Evolutionary conservation across 495 filamentous ascomycete species (phyloP), one percentile per base, ranked within the genome.

Genomic region (Astrothelium subdiscretum): DNA sequence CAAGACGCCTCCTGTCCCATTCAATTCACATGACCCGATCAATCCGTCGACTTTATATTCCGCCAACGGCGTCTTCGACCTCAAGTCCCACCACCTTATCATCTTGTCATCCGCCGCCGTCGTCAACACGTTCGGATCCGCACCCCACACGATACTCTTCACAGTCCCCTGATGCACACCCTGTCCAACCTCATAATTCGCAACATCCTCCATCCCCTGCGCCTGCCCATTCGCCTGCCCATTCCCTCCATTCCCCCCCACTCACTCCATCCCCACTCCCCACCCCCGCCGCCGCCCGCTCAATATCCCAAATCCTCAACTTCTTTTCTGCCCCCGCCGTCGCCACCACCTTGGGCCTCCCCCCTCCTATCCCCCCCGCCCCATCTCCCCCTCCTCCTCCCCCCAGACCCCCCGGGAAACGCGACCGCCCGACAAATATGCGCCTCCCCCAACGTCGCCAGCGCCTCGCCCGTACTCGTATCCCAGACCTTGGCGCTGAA

Each of bases 401-500:
- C 6, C 35, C 35, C 15, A 6, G 35, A 20, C 43, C 3, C 8
- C n/a, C 43, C 77, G 27, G 92, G 89, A 66, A 97, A 96, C 11
- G 92, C 91, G 32, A 96, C 85, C 6, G 95, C 89, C 59, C 94
- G 90, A 63, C 96, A 92, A 66, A 98, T 96, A 73, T 97, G 95
- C 60, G 89, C 81, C 74, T 97, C 95, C 67, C 90, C 84, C 27
- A 98, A 83, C 5, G 91, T 89, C 71, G 87, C 88, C 31, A 96
- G 81, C 43, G 88, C 86, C 79, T 97, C 95, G 66, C 94, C 94
- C 3, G 88, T 91, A 68, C 91, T 87, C 5, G 94, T 96, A 69
- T 98, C 94, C 94, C 94, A 98, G 44, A 98, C 85, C 72, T 94
- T 96, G 86, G 92, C 92, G 29, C 90, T 92, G 76, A 98, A 98